phyloP scores from a whole-genome alignment of 148 eudicot species.

The Heliosperma pusillum region DNA sequence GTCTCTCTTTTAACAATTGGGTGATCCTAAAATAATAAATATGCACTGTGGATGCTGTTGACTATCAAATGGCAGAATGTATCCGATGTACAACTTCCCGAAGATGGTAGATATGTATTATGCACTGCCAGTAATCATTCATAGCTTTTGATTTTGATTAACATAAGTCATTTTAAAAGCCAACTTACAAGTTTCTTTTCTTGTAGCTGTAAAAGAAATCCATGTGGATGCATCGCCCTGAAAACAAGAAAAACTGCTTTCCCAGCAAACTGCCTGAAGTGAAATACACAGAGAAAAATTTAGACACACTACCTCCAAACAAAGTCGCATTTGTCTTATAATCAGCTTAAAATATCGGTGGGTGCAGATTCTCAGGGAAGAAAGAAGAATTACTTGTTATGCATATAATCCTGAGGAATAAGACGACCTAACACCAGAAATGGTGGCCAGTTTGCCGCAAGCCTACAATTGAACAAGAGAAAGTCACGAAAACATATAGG shows the following conservation, averaged over 20 bases:
- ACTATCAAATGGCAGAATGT: not conserved
- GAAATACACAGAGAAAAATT: constrained; percentile 5
- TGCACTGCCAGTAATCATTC: not conserved
- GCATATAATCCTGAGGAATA: constrained; percentile 97
- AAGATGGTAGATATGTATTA: not conserved
- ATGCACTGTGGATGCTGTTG: too few species aligned
- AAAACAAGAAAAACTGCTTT: constrained; percentile 96
- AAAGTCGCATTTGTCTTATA: not conserved
- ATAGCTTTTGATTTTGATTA: too few species aligned
- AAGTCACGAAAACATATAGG: too few species aligned
- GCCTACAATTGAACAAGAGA: too few species aligned
- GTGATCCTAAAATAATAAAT: too few species aligned
- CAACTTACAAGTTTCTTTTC: constrained; percentile 96
- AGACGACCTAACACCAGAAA: constrained; percentile 94
- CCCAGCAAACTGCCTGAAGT: constrained; percentile 83
- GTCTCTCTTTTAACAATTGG: too few species aligned
- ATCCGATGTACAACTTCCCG: not conserved
- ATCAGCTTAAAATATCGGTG: not conserved
- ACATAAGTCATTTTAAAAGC: not conserved
- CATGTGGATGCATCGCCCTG: constrained; percentile 95
- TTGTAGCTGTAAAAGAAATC: constrained; percentile 90
- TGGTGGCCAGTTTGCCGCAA: too few species aligned
- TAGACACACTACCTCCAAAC: constrained; percentile 9
- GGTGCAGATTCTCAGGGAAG: constrained; percentile 3
- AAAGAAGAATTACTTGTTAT: constrained; percentile 62